Evolutionary conservation across 306 rosid genomes (phyloP).

Genomic region (Castanea sativa): DNA sequence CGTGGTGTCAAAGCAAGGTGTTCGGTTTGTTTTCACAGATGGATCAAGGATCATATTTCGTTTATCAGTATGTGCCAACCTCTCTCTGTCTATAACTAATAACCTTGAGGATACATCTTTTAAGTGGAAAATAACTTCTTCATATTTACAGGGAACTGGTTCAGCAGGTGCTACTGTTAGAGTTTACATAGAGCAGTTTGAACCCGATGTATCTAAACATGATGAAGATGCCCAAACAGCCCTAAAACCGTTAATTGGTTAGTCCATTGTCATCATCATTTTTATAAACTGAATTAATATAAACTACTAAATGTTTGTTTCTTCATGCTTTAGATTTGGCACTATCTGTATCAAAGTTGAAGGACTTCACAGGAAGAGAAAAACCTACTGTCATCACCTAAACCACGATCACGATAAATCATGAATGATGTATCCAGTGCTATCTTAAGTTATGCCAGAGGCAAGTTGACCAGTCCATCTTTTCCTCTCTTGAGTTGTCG

Average conservation of each 20-base stretch:
- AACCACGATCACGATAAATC: constrained; percentile 23
- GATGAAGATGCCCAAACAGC: constrained; percentile 85
- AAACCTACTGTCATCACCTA: constrained; percentile 96
- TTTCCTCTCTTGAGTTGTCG: constrained; percentile 12
- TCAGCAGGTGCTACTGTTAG: constrained; percentile 96
- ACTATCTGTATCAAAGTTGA: constrained; percentile 69
- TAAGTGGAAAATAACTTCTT: neutral
- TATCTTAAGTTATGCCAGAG: constrained; percentile 14
- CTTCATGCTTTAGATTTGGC: constrained; percentile 68
- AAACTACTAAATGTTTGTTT: constrained; percentile 6
- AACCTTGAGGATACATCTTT: neutral
- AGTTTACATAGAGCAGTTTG: constrained; percentile 90
- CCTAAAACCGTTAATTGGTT: constrained; percentile 86
- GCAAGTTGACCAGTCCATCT: constrained; percentile 18
- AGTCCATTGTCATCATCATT: constrained; percentile 8
- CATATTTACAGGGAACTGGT: constrained; percentile 77
- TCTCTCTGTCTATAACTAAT: neutral
- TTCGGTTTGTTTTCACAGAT: constrained; percentile 88
- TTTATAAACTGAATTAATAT: neutral
- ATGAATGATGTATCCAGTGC: constrained; percentile 14
- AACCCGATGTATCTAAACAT: constrained; percentile 73
- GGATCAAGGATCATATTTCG: constrained; percentile 96
- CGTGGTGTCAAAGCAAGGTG: constrained; percentile 87
- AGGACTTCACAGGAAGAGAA: constrained; percentile 93
- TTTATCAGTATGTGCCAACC: constrained; percentile 64